Evolutionary conservation across 169 alveolate genomes (phyloP).

Genomic region (Cyclospora cayetanensis): DNA sequence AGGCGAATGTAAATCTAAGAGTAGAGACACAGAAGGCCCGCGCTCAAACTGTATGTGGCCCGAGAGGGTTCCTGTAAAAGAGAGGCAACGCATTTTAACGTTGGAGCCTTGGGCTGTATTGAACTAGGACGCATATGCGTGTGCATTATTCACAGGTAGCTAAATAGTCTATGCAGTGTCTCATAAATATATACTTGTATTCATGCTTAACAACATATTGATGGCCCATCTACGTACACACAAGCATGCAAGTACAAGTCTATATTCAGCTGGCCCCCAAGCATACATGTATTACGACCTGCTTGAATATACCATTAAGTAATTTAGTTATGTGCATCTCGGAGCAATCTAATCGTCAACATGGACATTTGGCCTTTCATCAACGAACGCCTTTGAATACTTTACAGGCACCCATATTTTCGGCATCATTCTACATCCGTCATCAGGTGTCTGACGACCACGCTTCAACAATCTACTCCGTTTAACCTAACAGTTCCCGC

Average conservation of each 20-base stretch:
- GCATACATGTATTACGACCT: background rate
- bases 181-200: background rate
- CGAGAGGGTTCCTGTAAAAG: constrained; percentile 24
- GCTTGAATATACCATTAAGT: background rate
- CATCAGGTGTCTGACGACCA: too few relatives aligned
- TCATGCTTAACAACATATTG: background rate
- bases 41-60: constrained; percentile 55
- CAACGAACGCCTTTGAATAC: too few relatives aligned
- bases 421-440: too few relatives aligned
- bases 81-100: background rate
- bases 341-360: too few relatives aligned
- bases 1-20: constrained; percentile 8
- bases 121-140: too few relatives aligned
- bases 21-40: constrained; percentile 7
- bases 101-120: too few relatives aligned
- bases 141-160: background rate
- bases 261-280: background rate
- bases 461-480: too few relatives aligned
- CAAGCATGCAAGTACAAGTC: background rate
- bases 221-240: background rate
- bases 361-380: too few relatives aligned
- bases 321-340: background rate
- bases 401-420: too few relatives aligned
- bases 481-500: too few relatives aligned
- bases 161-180: background rate